Evolutionary conservation across 2,329 filamentous ascomycete species (phyloP).

Genomic region (Rhynchosporium agropyri): DNA sequence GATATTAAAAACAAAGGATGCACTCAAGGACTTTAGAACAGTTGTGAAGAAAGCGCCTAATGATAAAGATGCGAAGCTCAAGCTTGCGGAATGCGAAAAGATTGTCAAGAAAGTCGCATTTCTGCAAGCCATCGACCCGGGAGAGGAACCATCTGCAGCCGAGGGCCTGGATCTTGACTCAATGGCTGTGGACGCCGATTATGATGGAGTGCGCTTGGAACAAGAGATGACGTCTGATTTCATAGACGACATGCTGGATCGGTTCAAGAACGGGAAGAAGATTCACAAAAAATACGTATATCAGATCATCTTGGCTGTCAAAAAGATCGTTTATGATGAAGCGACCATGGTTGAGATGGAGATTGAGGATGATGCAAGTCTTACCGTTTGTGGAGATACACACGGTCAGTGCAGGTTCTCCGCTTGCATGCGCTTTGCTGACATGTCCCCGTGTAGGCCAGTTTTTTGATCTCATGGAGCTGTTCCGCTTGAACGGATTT

Average conservation of each 20-base stretch:
- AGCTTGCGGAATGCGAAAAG: constrained; percentile 91
- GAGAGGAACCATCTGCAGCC: constrained; percentile 88
- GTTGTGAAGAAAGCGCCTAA: constrained; percentile 84
- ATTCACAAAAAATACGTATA: constrained; percentile 96
- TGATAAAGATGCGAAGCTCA: constrained; percentile 90
- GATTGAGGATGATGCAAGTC: constrained; percentile 72
- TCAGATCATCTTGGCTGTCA: constrained; percentile 89
- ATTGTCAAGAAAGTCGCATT: constrained; percentile 91
- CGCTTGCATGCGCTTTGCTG: constrained; percentile 13
- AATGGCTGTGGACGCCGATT: constrained; percentile 79
- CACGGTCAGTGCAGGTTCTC: constrained; percentile 64
- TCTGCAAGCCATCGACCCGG: constrained; percentile 90
- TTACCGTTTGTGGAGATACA: constrained; percentile 97
- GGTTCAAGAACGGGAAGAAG: constrained; percentile 96
- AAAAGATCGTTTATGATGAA: constrained; percentile 88
- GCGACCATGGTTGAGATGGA: constrained; percentile 95
- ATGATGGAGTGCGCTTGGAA: constrained; percentile 80
- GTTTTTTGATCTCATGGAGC: constrained; percentile 95
- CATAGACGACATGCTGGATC: constrained; percentile 93
- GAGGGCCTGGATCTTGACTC: constrained; percentile 86
- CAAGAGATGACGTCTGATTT: constrained; percentile 94
- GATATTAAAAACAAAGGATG: constrained; percentile 85
- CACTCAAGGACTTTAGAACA: constrained; percentile 87
- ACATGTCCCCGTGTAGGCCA: constrained; percentile 63
- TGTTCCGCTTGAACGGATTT: constrained; percentile 88